A percentile compares a stretch with the other conserved stretches of the same genome.
These are phyloP conservation scores for Dimocarpus longan DNA, from an alignment of 345 rosid genomes.

Conservation along the genomic window DNA sequence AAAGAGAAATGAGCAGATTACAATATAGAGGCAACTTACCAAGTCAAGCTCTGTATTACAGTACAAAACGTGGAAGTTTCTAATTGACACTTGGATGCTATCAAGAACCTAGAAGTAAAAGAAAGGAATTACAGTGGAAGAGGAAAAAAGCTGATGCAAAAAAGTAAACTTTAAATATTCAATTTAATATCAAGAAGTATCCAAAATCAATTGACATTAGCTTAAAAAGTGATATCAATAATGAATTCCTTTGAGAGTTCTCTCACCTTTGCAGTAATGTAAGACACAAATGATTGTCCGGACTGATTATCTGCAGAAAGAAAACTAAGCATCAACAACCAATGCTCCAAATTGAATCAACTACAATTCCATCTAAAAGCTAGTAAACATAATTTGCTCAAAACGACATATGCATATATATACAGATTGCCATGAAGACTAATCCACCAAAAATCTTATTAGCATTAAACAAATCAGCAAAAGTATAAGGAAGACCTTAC, in stretches of 20 bases:
- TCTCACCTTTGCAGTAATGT: conserved; percentile 81
- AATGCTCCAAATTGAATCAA: not conserved
- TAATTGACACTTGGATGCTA: conserved; percentile 79
- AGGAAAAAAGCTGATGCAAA: conserved; percentile 16
- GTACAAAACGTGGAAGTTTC: conserved; percentile 73
- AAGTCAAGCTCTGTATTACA: conserved; percentile 47
- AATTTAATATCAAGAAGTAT: not conserved
- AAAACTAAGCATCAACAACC: conserved; percentile 14
- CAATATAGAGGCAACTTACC: conserved; percentile 44
- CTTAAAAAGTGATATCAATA: not conserved
- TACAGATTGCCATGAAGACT: not conserved
- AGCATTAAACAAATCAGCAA: not conserved
- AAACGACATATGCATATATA: not conserved
- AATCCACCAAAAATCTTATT: not conserved
- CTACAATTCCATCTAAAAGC: not conserved
- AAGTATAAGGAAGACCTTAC: not conserved
- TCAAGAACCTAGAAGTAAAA: conserved; percentile 66
- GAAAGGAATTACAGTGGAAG: not conserved
- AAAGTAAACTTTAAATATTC: not conserved
- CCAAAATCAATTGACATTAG: conserved; percentile 12
- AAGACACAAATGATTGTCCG: conserved; percentile 72
- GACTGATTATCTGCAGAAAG: conserved; percentile 63
- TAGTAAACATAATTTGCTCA: not conserved
- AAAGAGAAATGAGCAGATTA: conserved; percentile 2
- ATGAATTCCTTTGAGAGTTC: conserved; percentile 5